Conservation (phyloP, 441 rosid genomes). For the Francoa sonchifolia region DNA sequence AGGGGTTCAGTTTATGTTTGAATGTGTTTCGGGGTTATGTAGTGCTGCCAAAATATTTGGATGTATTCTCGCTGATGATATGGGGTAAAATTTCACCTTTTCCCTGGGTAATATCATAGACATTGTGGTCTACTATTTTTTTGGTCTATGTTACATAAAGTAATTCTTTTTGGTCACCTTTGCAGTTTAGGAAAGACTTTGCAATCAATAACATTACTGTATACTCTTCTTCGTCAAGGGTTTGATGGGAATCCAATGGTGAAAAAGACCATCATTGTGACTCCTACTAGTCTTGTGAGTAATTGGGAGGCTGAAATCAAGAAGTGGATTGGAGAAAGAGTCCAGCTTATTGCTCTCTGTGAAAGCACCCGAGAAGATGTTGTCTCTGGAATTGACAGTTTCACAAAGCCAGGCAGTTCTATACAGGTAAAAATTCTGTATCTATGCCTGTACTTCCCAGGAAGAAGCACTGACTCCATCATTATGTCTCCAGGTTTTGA, state of each 20-base stretch:
- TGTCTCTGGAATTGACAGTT: conserved; percentile 73
- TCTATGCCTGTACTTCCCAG: conserved; percentile 7
- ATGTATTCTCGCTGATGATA: conserved; percentile 97
- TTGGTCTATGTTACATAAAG: neutral
- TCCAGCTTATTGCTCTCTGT: conserved; percentile 82
- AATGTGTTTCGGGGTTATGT: conserved; percentile 73
- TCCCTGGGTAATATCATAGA: conserved; percentile 6
- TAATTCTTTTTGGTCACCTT: conserved; percentile 11
- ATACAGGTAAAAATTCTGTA: conserved; percentile 50
- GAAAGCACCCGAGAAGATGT: conserved; percentile 94
- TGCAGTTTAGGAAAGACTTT: conserved; percentile 93
- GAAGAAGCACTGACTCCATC: conserved; percentile 17
- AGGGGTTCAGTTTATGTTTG: conserved; percentile 98
- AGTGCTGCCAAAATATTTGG: conserved; percentile 51
- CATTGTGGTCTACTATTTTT: conserved; percentile 3
- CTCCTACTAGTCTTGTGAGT: conserved; percentile 98
- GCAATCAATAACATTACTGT: conserved; percentile 84
- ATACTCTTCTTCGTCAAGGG: conserved; percentile 85
- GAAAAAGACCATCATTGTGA: conserved; percentile 80
- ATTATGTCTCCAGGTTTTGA: conserved; percentile 48
- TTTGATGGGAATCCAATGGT: conserved; percentile 92
- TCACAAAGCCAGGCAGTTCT: conserved; percentile 45
- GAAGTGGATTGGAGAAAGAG: conserved; percentile 92
- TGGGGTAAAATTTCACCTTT: conserved; percentile 56
- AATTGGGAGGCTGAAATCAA: conserved; percentile 97